These are phyloP conservation scores for Phaffia rhodozyma DNA, from an alignment of 1,284 basidiomycete species.

Conservation along the genomic window DNA sequence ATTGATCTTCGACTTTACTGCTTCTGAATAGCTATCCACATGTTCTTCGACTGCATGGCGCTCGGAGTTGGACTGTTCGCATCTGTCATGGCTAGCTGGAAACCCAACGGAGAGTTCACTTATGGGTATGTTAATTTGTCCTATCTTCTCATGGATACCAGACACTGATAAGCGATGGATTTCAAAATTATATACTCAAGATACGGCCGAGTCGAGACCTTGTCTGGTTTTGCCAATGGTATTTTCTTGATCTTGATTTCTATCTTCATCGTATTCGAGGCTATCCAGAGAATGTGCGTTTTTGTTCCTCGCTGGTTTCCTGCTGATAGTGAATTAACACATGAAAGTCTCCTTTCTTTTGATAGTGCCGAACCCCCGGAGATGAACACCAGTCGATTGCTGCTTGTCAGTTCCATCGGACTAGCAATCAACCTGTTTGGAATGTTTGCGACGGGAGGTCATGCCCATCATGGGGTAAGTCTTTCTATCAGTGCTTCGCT, in stretches of 20 bases:
- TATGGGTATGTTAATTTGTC: constrained; percentile 55
- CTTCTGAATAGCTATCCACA: constrained; percentile 70
- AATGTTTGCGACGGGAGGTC: constrained; percentile 97
- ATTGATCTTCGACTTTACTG: not conserved
- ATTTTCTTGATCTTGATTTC: constrained; percentile 94
- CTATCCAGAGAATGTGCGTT: constrained; percentile 79
- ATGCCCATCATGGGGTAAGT: constrained; percentile 58
- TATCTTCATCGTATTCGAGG: constrained; percentile 97
- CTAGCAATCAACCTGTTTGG: constrained; percentile 92
- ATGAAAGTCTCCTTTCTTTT: constrained; percentile 1
- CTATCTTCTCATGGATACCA: constrained; percentile 3
- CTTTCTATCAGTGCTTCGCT: not conserved
- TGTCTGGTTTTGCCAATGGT: constrained; percentile 97
- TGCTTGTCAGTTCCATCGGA: constrained; percentile 80
- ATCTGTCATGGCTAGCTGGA: constrained; percentile 96
- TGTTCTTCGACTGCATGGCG: constrained; percentile 98
- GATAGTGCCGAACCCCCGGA: constrained; percentile 81
- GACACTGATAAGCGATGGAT: not conserved
- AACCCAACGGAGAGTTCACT: constrained; percentile 84
- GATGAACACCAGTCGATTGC: constrained; percentile 90
- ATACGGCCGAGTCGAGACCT: constrained; percentile 94
- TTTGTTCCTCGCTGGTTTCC: not conserved
- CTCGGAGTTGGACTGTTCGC: constrained; percentile 92
- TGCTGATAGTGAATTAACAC: not conserved
- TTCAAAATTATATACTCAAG: constrained; percentile 35